Percentiles rank a stretch among this genome's conserved stretches.
phyloP scores from a whole-genome alignment of 1,284 basidiomycete genomes.

The Pseudozyma sp. region DNA sequence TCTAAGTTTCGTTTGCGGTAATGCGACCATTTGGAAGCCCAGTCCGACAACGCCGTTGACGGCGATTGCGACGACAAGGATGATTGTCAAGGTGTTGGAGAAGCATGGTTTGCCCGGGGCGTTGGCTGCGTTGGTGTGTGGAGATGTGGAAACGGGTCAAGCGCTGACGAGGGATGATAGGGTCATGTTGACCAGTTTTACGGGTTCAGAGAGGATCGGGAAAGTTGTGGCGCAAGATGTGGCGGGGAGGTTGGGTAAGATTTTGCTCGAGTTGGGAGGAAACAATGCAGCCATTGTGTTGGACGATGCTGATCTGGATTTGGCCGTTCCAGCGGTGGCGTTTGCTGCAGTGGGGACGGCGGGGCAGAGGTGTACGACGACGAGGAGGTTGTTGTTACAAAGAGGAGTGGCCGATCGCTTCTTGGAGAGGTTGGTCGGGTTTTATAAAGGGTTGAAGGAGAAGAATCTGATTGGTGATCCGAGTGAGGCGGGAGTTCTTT shows the following conservation, averaged over 20 bases:
- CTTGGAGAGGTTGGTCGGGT: slow-evolving; percentile 78
- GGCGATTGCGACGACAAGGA: slow-evolving; percentile 88
- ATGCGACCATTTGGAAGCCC: slow-evolving; percentile 95
- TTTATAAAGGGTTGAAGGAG: slow-evolving; percentile 75
- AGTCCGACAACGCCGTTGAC: slow-evolving; percentile 84
- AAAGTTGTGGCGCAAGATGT: slow-evolving; percentile 84
- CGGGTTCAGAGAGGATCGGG: slow-evolving; percentile 89
- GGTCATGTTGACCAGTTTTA: slow-evolving; percentile 84
- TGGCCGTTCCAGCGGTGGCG: slow-evolving; percentile 88
- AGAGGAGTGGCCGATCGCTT: slow-evolving; percentile 81
- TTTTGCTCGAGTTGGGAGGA: slow-evolving; percentile 89
- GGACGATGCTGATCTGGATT: slow-evolving; percentile 88
- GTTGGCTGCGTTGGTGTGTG: slow-evolving; percentile 83
- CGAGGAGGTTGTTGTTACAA: slow-evolving; percentile 88
- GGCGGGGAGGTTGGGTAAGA: slow-evolving; percentile 83
- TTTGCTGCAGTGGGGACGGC: slow-evolving; percentile 95
- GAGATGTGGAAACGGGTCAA: slow-evolving; percentile 83
- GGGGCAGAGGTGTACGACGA: slow-evolving; percentile 94
- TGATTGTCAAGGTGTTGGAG: slow-evolving; percentile 83
- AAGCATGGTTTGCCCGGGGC: slow-evolving; percentile 84
- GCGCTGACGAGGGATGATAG: slow-evolving; percentile 79
- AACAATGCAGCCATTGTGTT: slow-evolving; percentile 94
- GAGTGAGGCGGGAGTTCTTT: slow-evolving; percentile 77
- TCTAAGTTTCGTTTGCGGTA: slow-evolving; percentile 87
- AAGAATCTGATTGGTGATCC: slow-evolving; percentile 80